Percentiles rank a stretch among this genome's conserved stretches.
phyloP scores from a whole-genome alignment of 1,139 yeast species.

The Casaregolazyma suthepensis region DNA sequence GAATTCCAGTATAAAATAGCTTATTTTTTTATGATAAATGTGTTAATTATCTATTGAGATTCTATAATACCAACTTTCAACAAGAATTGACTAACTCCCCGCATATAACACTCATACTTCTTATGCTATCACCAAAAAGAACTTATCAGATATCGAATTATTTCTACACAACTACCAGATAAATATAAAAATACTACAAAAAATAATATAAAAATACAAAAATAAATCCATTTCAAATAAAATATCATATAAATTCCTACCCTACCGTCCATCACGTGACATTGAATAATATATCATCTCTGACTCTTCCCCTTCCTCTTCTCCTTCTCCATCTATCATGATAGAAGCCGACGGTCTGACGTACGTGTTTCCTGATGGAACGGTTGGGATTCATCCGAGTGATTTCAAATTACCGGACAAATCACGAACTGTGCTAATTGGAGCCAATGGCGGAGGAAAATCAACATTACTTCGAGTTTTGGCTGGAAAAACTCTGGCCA shows the following conservation, averaged over 20 bases:
- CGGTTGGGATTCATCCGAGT: conserved; percentile 64
- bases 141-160: too few relatives aligned
- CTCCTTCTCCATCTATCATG: conserved; percentile 15
- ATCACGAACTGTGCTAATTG: conserved; percentile 70
- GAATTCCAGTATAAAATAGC: too few relatives aligned
- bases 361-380: conserved; percentile 63
- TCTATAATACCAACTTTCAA: too few relatives aligned
- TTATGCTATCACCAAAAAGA: too few relatives aligned
- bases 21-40: too few relatives aligned
- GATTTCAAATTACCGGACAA: conserved; percentile 58
- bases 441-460: conserved; percentile 98
- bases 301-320: not conserved
- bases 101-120: too few relatives aligned
- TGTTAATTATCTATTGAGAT: too few relatives aligned
- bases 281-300: not conserved
- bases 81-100: too few relatives aligned
- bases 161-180: too few relatives aligned
- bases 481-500: conserved; percentile 87
- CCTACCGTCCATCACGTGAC: not conserved
- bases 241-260: not conserved
- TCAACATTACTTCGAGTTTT: conserved; percentile 76
- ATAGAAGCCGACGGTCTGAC: conserved; percentile 61
- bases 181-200: too few relatives aligned
- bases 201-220: too few relatives aligned
- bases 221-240: too few relatives aligned